Evolutionary conservation across 305 asterid genomes (phyloP).

Genomic region (Fraxinus floribunda): DNA sequence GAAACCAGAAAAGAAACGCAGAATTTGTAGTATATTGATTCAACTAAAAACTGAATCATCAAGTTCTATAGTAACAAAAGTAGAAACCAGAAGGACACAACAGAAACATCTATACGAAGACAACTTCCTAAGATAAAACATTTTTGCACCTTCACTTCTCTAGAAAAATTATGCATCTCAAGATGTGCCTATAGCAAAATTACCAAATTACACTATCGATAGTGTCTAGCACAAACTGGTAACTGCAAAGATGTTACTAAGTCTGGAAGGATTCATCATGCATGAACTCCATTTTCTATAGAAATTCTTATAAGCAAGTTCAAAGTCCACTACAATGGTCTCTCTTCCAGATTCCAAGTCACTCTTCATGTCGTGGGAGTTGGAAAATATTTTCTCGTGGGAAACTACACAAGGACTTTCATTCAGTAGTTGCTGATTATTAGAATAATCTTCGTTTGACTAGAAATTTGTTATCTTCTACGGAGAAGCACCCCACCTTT

Average conservation of each 20-base stretch:
- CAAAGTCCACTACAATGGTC: not conserved
- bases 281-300: not conserved
- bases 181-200: not conserved
- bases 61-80: not conserved
- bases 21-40: not conserved
- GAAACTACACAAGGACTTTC: not conserved
- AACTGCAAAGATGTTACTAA: not conserved
- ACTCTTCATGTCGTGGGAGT: not conserved
- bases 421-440: not conserved
- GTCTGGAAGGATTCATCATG: not conserved
- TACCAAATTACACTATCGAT: not conserved
- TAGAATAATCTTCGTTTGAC: not conserved
- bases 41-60: not conserved
- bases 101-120: not conserved
- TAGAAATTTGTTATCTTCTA: not conserved
- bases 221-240: not conserved
- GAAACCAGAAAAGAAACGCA: not conserved
- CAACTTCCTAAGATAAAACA: not conserved
- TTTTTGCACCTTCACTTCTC: not conserved
- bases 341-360: not conserved
- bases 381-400: not conserved
- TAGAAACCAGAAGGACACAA: not conserved
- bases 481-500: not conserved
- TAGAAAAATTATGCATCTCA: not conserved
- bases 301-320: not conserved